Evolutionary conservation across 2,329 filamentous ascomycete genomes (phyloP), one percentile per base, ranked within the genome.

Genomic region (Akanthomyces lecanii): DNA sequence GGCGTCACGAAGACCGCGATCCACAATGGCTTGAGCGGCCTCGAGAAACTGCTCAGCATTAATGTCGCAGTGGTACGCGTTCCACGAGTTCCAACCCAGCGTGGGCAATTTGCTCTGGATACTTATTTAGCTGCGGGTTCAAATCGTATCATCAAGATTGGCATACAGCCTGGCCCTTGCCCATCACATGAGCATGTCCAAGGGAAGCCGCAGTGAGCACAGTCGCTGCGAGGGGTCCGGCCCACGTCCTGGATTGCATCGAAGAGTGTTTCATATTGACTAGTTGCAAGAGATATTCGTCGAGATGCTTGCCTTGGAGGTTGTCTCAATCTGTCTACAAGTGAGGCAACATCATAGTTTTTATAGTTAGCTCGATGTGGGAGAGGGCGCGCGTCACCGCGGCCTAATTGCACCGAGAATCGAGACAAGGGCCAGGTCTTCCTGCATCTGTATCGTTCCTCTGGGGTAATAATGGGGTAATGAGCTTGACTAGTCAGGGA

Each of bases 51-150:
- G 74, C 3, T 72, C 71, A 67, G 84, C 79, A 59, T 77, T 78
- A 61, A 85, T 82, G 61, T 81, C 72, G 70, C 82, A 84, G 30
- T 72, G 72, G 65, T 81, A 82, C 21, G 78, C 78, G 68, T 85
- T 85, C 81, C 81, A 84, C 4, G 78, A 79, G 65, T 81, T 82
- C 77, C 79, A 83, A 4, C 79, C 80, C 56, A 80, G 68, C 3
- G 77, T 76, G 0, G 78, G 78, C 18, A 60, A 33, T 60, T 51
- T 63, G 14, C 62, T 56, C 62, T 63, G n/a, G 1, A 30, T 7
- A 8, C 4, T 50, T 3, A 4, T 14, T 52, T 18, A 44, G 57
- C 45, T 11, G 8, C n/a, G 3, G 11, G 1, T 1, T 7, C n/a
- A 23, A 12, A 4, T 33, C 10, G 11, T 4, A n/a, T 3, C 11